phyloP scores from a whole-genome alignment of 805 yeast genomes.

The Monosporozyma yasuniensis region DNA sequence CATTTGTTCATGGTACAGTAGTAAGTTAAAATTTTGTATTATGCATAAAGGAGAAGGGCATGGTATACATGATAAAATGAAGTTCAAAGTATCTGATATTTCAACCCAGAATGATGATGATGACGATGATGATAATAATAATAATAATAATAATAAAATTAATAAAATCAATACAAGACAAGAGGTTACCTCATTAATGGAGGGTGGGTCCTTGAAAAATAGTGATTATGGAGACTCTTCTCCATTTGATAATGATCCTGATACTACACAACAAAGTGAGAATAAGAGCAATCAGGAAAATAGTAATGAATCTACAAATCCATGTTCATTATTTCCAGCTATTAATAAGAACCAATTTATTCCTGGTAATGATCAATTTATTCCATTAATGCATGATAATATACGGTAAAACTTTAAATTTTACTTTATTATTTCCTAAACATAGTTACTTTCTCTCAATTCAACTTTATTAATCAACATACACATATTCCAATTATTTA shows the following conservation, averaged over 20 bases:
- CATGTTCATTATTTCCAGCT: slow-evolving; percentile 16
- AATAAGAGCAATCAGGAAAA: no score
- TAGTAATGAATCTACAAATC: not conserved
- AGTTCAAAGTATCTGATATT: not conserved
- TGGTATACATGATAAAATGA: not conserved
- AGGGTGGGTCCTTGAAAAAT: no score
- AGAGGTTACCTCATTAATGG: not conserved
- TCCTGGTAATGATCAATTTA: slow-evolving; percentile 18
- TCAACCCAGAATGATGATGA: not conserved
- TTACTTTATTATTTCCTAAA: not conserved
- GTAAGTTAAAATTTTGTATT: not conserved
- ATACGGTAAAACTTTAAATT: slow-evolving; percentile 6
- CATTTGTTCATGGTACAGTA: not conserved
- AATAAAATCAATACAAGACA: not conserved
- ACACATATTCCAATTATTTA: not conserved
- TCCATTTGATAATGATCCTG: no score
- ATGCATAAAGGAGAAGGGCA: not conserved
- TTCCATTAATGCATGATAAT: slow-evolving; percentile 24
- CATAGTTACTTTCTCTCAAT: not conserved
- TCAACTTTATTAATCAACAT: not conserved
- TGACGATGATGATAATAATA: no score
- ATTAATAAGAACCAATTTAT: slow-evolving; percentile 19
- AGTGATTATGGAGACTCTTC: no score
- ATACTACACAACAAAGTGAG: no score
- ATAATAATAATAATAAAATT: no score